Base-by-base conservation (phyloP, 2,329 filamentous ascomycete species). In the Ceratocystis cubensis region DNA sequence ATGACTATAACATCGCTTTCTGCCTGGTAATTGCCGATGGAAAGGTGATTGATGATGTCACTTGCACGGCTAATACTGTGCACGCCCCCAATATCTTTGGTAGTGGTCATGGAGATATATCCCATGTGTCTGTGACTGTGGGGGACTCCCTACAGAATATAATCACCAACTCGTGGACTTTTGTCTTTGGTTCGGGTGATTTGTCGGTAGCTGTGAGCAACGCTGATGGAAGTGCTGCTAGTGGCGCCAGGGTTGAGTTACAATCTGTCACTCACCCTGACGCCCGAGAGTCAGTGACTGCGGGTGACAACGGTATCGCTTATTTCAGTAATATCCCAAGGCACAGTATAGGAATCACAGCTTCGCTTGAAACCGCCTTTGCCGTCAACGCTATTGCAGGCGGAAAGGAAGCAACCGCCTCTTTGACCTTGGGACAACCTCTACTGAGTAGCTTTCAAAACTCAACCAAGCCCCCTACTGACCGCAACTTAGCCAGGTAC, bases 81-180 rank as follows among this genome's bases (percentile, higher is more conserved):
- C 59, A 65, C 10, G 57, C 64, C 7, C 59, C 59, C 3, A 25
- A 61, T 1, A 64, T 68, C 48, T 68, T 65, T 41, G 46, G 53
- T 2, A 28, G 25, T 22, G 17, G 37, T 22, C 48, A n/a, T 7
- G 61, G 57, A 5, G 57, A 63, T 48, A 57, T 62, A 17, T 48
- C 66, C 6, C 64, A 68, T 17, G 66, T 68, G 17, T 37, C 66
- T 13, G 63, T 68, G 17, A 44, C 65, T 28, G 66, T 68, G 4
- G 57, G 25, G 2, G 66, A 68, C 45, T 7, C 20, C 13, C 22
- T 59, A 10, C 56, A 65, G 41, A 68, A 66, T 17, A 30, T 57
- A 20, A 53, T 68, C 25, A 63, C 57, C 28, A 65, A 61, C 30
- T 50, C 66, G 5, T 68, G 64, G 61, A 63, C 63, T 22, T 68